Percentiles rank a stretch among this genome's conserved stretches.
Evolutionary conservation across 2,329 filamentous ascomycete genomes (phyloP).

Genomic region (Zarea fungicola): DNA sequence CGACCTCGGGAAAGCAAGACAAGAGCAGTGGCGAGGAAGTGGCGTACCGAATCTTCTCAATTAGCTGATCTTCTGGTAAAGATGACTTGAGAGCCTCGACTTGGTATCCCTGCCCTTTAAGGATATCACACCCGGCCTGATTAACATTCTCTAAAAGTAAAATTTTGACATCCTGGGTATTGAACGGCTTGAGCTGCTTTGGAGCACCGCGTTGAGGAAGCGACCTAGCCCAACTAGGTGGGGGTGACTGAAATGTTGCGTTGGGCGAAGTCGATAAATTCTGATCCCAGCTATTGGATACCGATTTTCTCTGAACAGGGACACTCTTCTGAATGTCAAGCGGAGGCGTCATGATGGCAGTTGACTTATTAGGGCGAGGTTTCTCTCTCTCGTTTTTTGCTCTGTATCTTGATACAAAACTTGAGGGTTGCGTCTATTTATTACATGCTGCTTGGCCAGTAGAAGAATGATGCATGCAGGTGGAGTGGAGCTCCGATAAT

Average conservation of each 20-base stretch:
- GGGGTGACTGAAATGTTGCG: conserved; percentile 68
- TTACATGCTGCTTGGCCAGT: conserved; percentile 4
- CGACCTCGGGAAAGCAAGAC: conserved; percentile 11
- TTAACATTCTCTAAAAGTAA: conserved; percentile 95
- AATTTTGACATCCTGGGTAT: conserved; percentile 94
- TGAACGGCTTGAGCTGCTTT: conserved; percentile 91
- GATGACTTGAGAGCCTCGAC: conserved; percentile 89
- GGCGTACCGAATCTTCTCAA: conserved; percentile 86
- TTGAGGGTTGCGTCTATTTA: conserved; percentile 10
- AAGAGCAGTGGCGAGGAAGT: conserved; percentile 14
- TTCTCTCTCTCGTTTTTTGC: neutral
- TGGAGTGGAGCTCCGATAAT: conserved; percentile 9
- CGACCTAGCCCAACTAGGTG: conserved; percentile 54
- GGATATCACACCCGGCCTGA: conserved; percentile 76
- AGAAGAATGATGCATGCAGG: conserved; percentile 8
- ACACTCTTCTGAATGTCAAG: conserved; percentile 42
- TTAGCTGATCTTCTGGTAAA: conserved; percentile 85
- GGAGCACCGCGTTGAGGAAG: conserved; percentile 32
- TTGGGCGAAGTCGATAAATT: conserved; percentile 68
- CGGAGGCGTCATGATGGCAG: conserved; percentile 37
- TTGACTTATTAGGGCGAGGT: neutral
- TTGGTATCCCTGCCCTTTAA: conserved; percentile 85
- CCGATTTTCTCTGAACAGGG: conserved; percentile 31
- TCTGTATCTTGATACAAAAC: neutral
- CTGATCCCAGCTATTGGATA: conserved; percentile 54